Conservation (phyloP, 106 monocot genomes). For the Dactylorhiza incarnata region DNA sequence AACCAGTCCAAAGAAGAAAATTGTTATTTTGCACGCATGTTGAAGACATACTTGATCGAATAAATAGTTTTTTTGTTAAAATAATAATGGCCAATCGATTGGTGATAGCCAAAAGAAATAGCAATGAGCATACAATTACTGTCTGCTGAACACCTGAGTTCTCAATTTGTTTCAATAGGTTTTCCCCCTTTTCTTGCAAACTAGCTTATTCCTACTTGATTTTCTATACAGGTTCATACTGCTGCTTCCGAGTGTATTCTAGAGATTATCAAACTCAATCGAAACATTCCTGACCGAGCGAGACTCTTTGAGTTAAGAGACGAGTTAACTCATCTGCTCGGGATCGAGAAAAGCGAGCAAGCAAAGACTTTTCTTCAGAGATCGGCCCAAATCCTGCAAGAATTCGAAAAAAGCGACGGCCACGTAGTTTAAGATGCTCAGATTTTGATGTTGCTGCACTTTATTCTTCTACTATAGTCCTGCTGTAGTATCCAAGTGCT, state of each 20-base stretch:
- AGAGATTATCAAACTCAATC: constrained; percentile 48
- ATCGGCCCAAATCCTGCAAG: constrained; percentile 36
- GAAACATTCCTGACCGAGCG: constrained; percentile 18
- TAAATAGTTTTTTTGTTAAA: too few species aligned
- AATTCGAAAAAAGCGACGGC: constrained; percentile 6
- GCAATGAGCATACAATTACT: background rate
- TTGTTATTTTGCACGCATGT: too few species aligned
- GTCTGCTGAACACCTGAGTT: background rate
- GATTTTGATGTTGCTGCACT: background rate
- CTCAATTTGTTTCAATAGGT: background rate
- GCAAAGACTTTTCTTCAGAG: constrained; percentile 55
- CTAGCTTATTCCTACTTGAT: background rate
- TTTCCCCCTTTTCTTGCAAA: background rate
- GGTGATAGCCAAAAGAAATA: too few species aligned
- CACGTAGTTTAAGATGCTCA: background rate
- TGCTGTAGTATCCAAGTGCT: too few species aligned
- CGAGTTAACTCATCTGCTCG: constrained; percentile 46
- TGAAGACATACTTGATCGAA: too few species aligned
- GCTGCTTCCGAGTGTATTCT: constrained; percentile 75
- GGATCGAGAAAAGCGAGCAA: constrained; percentile 69
- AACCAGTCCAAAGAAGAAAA: too few species aligned
- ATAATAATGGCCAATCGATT: too few species aligned
- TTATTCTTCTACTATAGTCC: too few species aligned
- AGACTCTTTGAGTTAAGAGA: constrained; percentile 24
- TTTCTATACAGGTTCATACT: constrained; percentile 44